A percentile compares a stretch with the other conserved stretches of the same genome.
Evolutionary conservation across 2,329 filamentous ascomycete species (phyloP).

Genomic region (Akanthomyces muscarius): DNA sequence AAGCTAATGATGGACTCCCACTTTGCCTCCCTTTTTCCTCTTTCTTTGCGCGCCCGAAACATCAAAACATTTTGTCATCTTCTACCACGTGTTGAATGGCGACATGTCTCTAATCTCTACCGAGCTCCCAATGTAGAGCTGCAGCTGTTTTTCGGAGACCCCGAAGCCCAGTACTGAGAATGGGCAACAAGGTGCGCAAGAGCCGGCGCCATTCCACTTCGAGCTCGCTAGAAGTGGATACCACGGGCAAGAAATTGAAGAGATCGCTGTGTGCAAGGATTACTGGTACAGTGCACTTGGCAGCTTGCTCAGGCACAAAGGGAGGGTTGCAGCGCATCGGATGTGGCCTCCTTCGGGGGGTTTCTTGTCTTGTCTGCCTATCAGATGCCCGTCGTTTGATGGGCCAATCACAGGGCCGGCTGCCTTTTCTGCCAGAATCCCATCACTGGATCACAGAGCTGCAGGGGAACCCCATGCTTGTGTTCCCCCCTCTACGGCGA

Average conservation of each 20-base stretch:
- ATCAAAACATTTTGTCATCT: not conserved
- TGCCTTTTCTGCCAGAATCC: not conserved
- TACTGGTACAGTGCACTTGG: no score
- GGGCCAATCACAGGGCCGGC: not conserved
- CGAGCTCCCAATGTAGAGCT: not conserved
- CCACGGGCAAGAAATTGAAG: not conserved
- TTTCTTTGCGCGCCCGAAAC: not conserved
- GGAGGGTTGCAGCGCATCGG: no score
- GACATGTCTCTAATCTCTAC: not conserved
- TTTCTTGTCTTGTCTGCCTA: not conserved
- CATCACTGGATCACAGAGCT: not conserved
- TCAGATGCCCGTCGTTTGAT: not conserved
- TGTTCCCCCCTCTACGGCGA: not conserved
- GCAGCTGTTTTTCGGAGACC: not conserved
- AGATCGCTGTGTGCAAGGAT: not conserved
- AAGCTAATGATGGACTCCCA: not conserved
- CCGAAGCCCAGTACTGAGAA: constrained; percentile 5
- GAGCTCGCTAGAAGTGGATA: constrained; percentile 1
- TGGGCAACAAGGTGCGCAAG: not conserved
- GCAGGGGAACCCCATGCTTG: not conserved
- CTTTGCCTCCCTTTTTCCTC: not conserved
- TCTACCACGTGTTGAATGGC: not conserved
- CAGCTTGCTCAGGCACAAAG: no score
- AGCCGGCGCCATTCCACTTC: not conserved
- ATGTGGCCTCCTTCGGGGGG: not conserved